Base-by-base conservation (phyloP, 2,329 filamentous ascomycete species). In the Verticillium alfalfae region DNA sequence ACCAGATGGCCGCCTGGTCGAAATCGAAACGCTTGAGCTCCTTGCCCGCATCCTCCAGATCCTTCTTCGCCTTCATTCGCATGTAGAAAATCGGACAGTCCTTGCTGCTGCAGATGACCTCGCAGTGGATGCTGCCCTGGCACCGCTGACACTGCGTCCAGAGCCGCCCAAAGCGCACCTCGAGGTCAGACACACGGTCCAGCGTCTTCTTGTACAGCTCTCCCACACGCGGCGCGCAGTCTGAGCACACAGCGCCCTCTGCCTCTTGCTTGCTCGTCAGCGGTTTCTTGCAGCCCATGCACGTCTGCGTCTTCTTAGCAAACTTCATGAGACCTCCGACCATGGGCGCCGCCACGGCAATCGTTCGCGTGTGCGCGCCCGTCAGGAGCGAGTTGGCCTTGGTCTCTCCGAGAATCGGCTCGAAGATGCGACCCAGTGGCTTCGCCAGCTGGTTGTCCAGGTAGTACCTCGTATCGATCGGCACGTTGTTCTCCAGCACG, bases 71-170 rank as follows among this genome's bases (percentile, higher is more conserved):
- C 83, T 99, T 99, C 95, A 99, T 99, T 5, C 95, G 88, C 95
- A 99, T 99, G 76, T 99, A 99, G 76, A 99, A 99, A 71, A 99
- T 99, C 1, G 95, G 95, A 73, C 95, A 99, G 79, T 99, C 95
- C 74, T 93, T 91, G 73, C 90, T 94, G 65, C 90, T 93, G 80
- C 95, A 99, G 68, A 99, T 98, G 60, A 99, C 96, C 76, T 99
- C 95, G 74, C 92, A 95, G 78, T 99, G 95, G 84, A 99, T 90
- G 79, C 93, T 97, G 60, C 93, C 95, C 79, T 99, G 95, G 75
- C 95, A 99, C 52, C 95, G 84, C 79, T 99, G 95, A 74, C 95
- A 99, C 76, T 99, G 95, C 57, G 95, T 99, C 95, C 95, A 99
- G 59, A 99, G 82, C 58, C 95, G 83, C 6, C 92, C 90, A 73